Evolutionary conservation across 345 rosid genomes (phyloP).

Genomic region (thale cress (Arabidopsis thaliana)): TAIR10.1 NC_003075.7:773001-773500

Average conservation of each 20-base stretch:
- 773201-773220: constrained; percentile 95
- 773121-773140: constrained; percentile 11
- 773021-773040: constrained; percentile 26
- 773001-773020: constrained; percentile 47
- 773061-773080: constrained; percentile 24
- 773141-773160: not conserved
- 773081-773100: not conserved
- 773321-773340: constrained; percentile 99
- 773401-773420: constrained; percentile 33
- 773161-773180: not conserved
- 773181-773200: constrained; percentile 77
- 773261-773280: constrained; percentile 99
- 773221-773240: constrained; percentile 98
- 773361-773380: constrained; percentile 77
- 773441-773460: not conserved
- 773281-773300: constrained; percentile 98
- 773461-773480: not conserved
- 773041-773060: constrained; percentile 13
- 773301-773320: constrained; percentile 97
- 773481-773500: not conserved
- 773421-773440: constrained; percentile 12
- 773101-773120: constrained; percentile 16
- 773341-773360: constrained; percentile 99
- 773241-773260: constrained; percentile 96
- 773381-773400: constrained; percentile 30